Evolutionary conservation across 1,139 yeast genomes (phyloP), one percentile per base, ranked within the genome.

Genomic region (Geotrichum bryndzae): DNA sequence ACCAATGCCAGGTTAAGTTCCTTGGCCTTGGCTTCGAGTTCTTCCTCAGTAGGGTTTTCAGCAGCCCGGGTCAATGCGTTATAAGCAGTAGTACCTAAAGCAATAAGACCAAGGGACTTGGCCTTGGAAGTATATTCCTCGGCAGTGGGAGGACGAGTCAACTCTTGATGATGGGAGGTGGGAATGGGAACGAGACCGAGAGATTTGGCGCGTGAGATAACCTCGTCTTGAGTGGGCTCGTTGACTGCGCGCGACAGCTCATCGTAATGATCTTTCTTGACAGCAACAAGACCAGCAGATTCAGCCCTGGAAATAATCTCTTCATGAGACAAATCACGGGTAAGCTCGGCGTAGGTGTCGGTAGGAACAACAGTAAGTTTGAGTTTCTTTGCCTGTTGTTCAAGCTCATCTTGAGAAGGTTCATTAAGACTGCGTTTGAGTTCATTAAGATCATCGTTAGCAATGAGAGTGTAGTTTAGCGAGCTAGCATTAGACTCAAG

Each of bases 111-210:
- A 29, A 65, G 59, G 23, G 65, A 60, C 3, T 69, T 65, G 8
- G 73, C 72, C 46, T 64, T 51, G 5, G 66, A 31, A n/a, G 54
- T 46, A 25, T 10, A 76, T 59, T 51, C 48, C 10, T 41, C 48
- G 10, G n/a, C 48, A n/a, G 23, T 41, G 18, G 23, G 48, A 23
- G 54, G 46, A 8, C 58, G 53, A 25, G 46, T 23, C 10, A 71
- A 59, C 18, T 51, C 35, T 10, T 51, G 25, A 27, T 61, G 62
- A 1, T 41, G 33, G 23, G 50, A 54, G 4, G 4, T 18, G 13
- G 63, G 77, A 18, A 86, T 64, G 22, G 83, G 65, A 10, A 80
- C 78, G 63, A 84, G 69, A 55, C 80, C 79, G 58, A 63, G 56
- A 10, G 22, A 33, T 0, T 75, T 63, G 7, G 57, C 51, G 18